A percentile compares a stretch with the other conserved stretches of the same genome.
phyloP scores from a whole-genome alignment of 2,329 filamentous ascomycete species.

The Pseudophaeomoniella oleicola region DNA sequence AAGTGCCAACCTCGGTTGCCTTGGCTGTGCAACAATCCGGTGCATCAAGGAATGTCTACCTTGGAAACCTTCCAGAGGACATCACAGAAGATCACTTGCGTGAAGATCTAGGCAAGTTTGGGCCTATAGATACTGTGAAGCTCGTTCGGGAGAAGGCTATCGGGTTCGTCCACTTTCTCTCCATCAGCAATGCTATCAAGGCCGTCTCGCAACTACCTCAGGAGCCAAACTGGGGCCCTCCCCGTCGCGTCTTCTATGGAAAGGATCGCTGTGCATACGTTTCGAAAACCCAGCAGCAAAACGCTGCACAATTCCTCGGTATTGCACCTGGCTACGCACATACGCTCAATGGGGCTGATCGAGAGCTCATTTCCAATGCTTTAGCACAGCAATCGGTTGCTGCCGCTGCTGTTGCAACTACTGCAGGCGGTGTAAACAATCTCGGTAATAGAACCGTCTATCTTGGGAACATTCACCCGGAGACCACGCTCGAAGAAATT shows the following conservation, averaged over 20 bases:
- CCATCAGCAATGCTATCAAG: conserved; percentile 96
- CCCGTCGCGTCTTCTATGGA: conserved; percentile 92
- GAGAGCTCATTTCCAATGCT: conserved; percentile 90
- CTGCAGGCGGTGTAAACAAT: conserved; percentile 92
- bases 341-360: conserved; percentile 88
- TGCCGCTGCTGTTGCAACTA: conserved; percentile 89
- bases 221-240: conserved; percentile 91
- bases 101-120: conserved; percentile 91
- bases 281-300: conserved; percentile 98
- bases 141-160: conserved; percentile 96
- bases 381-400: conserved; percentile 95
- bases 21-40: conserved; percentile 94
- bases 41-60: conserved; percentile 90
- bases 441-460: conserved; percentile 96
- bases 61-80: conserved; percentile 85
- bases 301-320: conserved; percentile 92
- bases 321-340: conserved; percentile 95
- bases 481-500: conserved; percentile 98
- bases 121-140: conserved; percentile 92
- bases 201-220: conserved; percentile 91
- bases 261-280: conserved; percentile 98
- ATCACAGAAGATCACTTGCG: conserved; percentile 80
- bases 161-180: conserved; percentile 93
- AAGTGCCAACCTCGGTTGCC: conserved; percentile 94
- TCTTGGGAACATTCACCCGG: conserved; percentile 94